Evolutionary conservation across 208 protist species (phyloP).

Genomic region (Crithidia fasciculata): DNA sequence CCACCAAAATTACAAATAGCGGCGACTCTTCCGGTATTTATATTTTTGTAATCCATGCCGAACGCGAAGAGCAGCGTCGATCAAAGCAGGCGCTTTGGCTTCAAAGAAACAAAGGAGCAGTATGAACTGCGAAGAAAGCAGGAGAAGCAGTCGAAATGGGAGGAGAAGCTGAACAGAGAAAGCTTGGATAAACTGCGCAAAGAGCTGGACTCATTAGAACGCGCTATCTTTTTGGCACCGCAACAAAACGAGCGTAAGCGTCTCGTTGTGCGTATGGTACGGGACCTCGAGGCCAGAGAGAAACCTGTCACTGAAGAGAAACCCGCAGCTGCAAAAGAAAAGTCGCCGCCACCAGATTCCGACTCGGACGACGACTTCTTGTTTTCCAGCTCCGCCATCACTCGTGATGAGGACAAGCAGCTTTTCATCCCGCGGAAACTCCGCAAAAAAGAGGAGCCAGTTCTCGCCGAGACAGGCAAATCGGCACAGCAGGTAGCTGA

Average conservation of each 20-base stretch:
- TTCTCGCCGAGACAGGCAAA: background rate
- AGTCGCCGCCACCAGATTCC: slow-evolving; percentile 12
- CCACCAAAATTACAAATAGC: no score
- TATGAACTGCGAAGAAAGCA: slow-evolving; percentile 41
- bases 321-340: background rate
- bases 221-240: slow-evolving; percentile 66
- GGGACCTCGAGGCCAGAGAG: slow-evolving; percentile 28
- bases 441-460: slow-evolving; percentile 22
- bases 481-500: slow-evolving; percentile 32
- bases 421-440: slow-evolving; percentile 30
- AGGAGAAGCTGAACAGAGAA: slow-evolving; percentile 52
- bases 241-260: slow-evolving; percentile 77
- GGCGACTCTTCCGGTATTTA: no score
- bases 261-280: slow-evolving; percentile 58
- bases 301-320: slow-evolving; percentile 3
- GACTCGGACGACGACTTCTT: slow-evolving; percentile 34
- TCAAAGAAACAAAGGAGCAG: slow-evolving; percentile 58
- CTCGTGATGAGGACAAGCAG: slow-evolving; percentile 23
- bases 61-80: slow-evolving; percentile 10
- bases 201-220: slow-evolving; percentile 56
- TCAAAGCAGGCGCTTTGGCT: slow-evolving; percentile 53
- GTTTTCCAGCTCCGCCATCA: background rate
- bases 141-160: slow-evolving; percentile 64
- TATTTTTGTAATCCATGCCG: slow-evolving; percentile 3
- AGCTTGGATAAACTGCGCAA: slow-evolving; percentile 52